These are phyloP conservation scores for Fomitopsis pinicola DNA, from an alignment of 1,284 basidiomycete genomes.

Conservation along the genomic window DNA sequence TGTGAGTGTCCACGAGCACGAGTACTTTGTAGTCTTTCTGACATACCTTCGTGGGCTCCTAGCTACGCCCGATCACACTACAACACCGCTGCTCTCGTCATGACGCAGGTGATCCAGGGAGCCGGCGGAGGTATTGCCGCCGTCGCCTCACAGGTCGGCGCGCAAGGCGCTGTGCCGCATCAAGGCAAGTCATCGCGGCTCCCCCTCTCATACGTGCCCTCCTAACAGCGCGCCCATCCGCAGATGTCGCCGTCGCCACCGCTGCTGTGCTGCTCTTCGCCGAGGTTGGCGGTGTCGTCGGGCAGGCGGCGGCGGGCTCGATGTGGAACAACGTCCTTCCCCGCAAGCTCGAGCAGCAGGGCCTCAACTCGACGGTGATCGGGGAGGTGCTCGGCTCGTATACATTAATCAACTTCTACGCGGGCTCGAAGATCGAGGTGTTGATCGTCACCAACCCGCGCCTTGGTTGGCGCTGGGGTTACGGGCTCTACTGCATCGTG, in stretches of 20 bases:
- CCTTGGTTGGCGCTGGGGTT: conserved; percentile 74
- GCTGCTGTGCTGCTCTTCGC: conserved; percentile 78
- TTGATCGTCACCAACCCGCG: conserved; percentile 43
- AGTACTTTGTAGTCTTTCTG: background rate
- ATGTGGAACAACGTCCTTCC: conserved; percentile 65
- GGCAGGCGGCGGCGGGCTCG: conserved; percentile 56
- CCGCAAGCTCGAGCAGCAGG: conserved; percentile 42
- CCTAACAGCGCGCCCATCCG: background rate
- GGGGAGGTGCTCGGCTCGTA: conserved; percentile 2
- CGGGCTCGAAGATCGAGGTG: conserved; percentile 67
- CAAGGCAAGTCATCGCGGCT: background rate
- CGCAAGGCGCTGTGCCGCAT: conserved; percentile 77
- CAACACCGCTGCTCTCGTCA: conserved; percentile 47
- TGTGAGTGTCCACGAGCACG: conserved; percentile 34
- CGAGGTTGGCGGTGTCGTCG: conserved; percentile 74
- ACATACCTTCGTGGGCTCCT: too few relatives aligned
- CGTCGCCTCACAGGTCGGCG: conserved; percentile 66
- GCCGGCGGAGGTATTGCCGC: conserved; percentile 78
- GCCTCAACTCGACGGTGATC: conserved; percentile 3
- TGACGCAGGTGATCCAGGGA: conserved; percentile 75
- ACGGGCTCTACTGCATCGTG: conserved; percentile 28
- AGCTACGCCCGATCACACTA: conserved; percentile 2
- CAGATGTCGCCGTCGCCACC: conserved; percentile 78
- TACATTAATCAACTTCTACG: conserved; percentile 56
- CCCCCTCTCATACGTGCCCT: background rate